Base-by-base conservation (phyloP, 169 alveolate genomes). In the Cystoisospora suis region DNA sequence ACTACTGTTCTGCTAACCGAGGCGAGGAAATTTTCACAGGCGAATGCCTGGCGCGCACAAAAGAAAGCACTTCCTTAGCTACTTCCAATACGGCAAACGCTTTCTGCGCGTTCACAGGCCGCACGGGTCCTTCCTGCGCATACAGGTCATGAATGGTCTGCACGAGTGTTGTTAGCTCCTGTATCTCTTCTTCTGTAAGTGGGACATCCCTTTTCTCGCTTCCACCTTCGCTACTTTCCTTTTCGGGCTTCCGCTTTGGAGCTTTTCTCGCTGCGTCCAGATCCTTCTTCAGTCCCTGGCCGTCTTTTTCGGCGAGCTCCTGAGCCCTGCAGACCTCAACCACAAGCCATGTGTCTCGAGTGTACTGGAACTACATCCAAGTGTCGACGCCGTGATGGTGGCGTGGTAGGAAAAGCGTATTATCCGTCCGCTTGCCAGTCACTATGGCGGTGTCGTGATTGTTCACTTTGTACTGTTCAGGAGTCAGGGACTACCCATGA, bases 251-350 rank as follows among this genome's bases (percentile, higher is more conserved):
- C 7, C 53, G 49, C 56, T 38, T 27, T 40, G 83, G 5, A 0
- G 32, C 27, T 38, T 72, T 72, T 34, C 83, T n/a, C 3, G 23
- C 23, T 6, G 83, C 27, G 83, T 72, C 83, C 17, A 56, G 20
- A 17, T 72, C 83, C 45, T 36, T 72, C 83, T 72, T 72, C 27
- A 36, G 20, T 23, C 83, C 27, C 9, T 72, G 83, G 2, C 38
- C 3, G 32, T 72, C 83, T 53, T 72, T 72, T 2, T 72, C 83
- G 20, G 42, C 3, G 0, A 72, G 23, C 32, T 72, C 83, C 27
- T 72, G 83, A 5, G 53, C 83, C 53, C 83, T 72, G 83, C 38
- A n/a, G 5, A 49, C n/a, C n/a, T n/a, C n/a, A n/a, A n/a, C n/a
- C n/a, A n/a, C n/a, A n/a, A n/a, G n/a, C n/a, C n/a, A n/a, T n/a